phyloP scores from a whole-genome alignment of 148 eudicot genomes.

The Pouteria glomerata region DNA sequence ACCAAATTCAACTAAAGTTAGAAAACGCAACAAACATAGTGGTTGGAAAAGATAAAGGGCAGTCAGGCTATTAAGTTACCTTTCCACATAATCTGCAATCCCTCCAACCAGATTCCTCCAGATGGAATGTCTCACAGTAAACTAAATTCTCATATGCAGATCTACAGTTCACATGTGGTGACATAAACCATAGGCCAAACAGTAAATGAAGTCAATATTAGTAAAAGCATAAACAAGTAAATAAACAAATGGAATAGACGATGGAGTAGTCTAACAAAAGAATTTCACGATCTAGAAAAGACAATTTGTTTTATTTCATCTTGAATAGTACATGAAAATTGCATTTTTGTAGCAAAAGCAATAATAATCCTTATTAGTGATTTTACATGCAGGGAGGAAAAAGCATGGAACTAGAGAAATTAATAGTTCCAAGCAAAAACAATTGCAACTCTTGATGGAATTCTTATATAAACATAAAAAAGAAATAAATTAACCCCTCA shows the following conservation, averaged over 20 bases:
- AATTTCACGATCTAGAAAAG: background rate
- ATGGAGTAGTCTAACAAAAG: no score
- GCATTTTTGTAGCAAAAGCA: background rate
- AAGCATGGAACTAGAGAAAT: background rate
- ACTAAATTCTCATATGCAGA: constrained; percentile 61
- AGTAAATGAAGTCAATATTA: background rate
- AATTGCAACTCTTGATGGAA: background rate
- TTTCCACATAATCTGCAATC: constrained; percentile 84
- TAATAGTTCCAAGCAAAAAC: background rate
- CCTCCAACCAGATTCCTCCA: constrained; percentile 91
- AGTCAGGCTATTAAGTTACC: constrained; percentile 27
- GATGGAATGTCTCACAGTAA: constrained; percentile 79
- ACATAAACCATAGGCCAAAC: constrained; percentile 17
- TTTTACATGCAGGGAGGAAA: background rate
- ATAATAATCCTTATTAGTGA: background rate
- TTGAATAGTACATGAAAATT: background rate
- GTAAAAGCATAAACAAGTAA: background rate
- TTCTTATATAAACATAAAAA: background rate
- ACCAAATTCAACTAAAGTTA: constrained; percentile 17
- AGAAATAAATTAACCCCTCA: background rate
- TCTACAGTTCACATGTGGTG: constrained; percentile 31
- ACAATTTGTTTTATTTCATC: background rate
- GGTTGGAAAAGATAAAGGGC: background rate
- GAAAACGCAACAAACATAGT: background rate
- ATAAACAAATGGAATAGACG: background rate